These are phyloP conservation scores for Fusarium luffae DNA, from an alignment of 2,329 filamentous ascomycete genomes.

Conservation along the genomic window DNA sequence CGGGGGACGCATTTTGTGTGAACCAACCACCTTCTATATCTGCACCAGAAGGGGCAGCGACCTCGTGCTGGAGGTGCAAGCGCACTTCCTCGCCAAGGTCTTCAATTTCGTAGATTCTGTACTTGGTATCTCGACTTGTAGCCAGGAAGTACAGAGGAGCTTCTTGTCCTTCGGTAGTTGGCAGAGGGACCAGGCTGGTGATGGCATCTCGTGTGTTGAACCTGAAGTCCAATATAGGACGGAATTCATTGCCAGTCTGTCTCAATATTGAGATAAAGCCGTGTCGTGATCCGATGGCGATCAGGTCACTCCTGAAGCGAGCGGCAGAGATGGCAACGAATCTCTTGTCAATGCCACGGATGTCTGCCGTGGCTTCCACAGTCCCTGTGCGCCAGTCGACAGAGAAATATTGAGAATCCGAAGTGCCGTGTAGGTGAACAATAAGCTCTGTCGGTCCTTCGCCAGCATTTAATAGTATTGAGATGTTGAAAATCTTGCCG, in stretches of 20 bases:
- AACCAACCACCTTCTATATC: constrained; percentile 81
- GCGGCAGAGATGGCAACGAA: constrained; percentile 63
- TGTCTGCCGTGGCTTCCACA: constrained; percentile 45
- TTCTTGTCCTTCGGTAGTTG: constrained; percentile 36
- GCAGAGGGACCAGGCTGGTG: constrained; percentile 69
- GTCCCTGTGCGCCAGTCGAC: constrained; percentile 49
- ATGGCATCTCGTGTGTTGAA: constrained; percentile 70
- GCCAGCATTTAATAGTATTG: constrained; percentile 49
- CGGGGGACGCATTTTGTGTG: constrained; percentile 50
- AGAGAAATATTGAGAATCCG: constrained; percentile 57
- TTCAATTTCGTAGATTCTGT: constrained; percentile 69
- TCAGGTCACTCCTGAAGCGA: constrained; percentile 54
- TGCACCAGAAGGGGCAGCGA: constrained; percentile 76
- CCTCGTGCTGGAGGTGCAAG: constrained; percentile 71
- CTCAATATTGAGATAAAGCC: constrained; percentile 58
- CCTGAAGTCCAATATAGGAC: constrained; percentile 50
- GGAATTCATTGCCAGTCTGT: constrained; percentile 43
- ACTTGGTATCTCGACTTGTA: constrained; percentile 81
- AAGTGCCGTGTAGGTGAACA: constrained; percentile 59
- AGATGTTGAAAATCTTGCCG: constrained; percentile 64
- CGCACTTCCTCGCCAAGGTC: constrained; percentile 25
- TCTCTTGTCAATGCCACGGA: constrained; percentile 57
- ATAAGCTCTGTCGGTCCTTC: constrained; percentile 50
- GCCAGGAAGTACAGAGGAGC: constrained; percentile 68
- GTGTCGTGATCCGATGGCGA: constrained; percentile 64